These are phyloP conservation scores for Dimargaris verticillata DNA, from an alignment of 192 early-diverging fungal genomes.

Conservation along the genomic window DNA sequence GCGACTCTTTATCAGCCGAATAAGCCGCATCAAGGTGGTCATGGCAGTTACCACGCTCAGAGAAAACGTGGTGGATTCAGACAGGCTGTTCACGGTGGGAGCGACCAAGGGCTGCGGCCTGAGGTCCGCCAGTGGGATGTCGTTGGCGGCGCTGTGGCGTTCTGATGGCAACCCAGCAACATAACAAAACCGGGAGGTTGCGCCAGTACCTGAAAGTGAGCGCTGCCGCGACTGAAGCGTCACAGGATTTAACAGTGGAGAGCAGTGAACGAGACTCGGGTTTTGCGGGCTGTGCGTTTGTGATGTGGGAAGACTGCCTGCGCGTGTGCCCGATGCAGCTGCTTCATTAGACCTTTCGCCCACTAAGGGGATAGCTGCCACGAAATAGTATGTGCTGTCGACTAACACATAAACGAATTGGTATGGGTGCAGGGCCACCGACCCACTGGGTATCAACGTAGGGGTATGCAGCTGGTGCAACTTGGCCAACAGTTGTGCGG, in stretches of 20 bases:
- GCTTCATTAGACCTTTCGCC: background rate
- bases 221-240: background rate
- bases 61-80: background rate
- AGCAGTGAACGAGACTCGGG: background rate
- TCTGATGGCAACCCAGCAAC: background rate
- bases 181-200: background rate
- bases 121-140: background rate
- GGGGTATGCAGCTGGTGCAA: conserved; percentile 6
- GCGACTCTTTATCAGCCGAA: background rate
- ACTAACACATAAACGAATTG: conserved; percentile 1
- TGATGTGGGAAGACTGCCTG: background rate
- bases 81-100: background rate
- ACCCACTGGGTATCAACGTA: background rate
- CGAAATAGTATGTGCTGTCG: background rate
- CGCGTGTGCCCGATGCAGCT: background rate
- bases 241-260: background rate
- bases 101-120: background rate
- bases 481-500: background rate
- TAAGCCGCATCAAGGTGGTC: background rate
- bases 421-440: background rate
- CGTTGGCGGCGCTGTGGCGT: background rate
- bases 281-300: background rate
- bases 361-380: background rate
- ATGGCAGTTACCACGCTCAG: background rate
- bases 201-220: background rate